Percentiles rank a stretch among this genome's conserved stretches.
phyloP scores from a whole-genome alignment of 495 filamentous ascomycete species.

The Aspergillus hancockii region DNA sequence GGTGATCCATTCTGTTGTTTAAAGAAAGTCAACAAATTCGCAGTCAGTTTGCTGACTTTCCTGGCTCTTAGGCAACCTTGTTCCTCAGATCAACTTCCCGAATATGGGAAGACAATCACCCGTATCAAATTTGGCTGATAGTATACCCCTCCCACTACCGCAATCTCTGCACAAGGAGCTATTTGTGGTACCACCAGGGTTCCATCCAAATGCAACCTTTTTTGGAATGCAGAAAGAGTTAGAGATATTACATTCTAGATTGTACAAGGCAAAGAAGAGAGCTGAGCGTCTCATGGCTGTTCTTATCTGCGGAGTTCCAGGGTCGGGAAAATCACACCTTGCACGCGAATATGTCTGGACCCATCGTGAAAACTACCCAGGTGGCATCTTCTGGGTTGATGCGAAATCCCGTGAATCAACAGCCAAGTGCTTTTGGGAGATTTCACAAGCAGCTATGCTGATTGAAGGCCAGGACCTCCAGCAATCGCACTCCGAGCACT shows the following conservation, averaged over 20 bases:
- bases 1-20: constrained; percentile 4
- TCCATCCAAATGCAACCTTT: constrained; percentile 77
- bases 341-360: constrained; percentile 77
- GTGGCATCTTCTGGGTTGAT: constrained; percentile 80
- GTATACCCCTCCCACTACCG: constrained; percentile 24
- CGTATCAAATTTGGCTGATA: constrained; percentile 26
- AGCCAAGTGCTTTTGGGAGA: constrained; percentile 71
- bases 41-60: constrained; percentile 40
- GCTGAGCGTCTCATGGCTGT: constrained; percentile 66
- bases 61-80: constrained; percentile 25
- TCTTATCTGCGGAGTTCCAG: constrained; percentile 71
- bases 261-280: constrained; percentile 64
- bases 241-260: constrained; percentile 63
- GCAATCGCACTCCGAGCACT: constrained; percentile 40
- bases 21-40: constrained; percentile 12
- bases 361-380: constrained; percentile 64
- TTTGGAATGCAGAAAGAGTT: constrained; percentile 73
- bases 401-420: constrained; percentile 65
- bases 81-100: constrained; percentile 17
- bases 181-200: constrained; percentile 73
- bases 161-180: constrained; percentile 27
- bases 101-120: constrained; percentile 30
- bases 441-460: constrained; percentile 65
- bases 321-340: constrained; percentile 80
- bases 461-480: constrained; percentile 41